Base-by-base conservation (phyloP, 305 asterid species). In the Stenogyne calaminthoides region DNA sequence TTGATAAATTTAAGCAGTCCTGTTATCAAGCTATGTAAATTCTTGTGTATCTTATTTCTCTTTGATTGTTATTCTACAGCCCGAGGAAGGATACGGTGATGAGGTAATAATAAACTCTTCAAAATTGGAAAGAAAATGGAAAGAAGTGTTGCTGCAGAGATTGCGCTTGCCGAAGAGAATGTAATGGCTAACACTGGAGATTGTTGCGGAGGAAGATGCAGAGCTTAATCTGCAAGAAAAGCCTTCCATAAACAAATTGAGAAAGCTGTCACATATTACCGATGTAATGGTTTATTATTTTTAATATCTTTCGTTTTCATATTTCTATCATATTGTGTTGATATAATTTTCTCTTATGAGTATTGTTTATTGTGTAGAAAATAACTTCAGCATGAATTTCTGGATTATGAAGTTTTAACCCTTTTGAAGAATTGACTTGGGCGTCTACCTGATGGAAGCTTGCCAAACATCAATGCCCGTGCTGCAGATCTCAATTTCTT, bases 401-500 rank as follows among this genome's bases (percentile, higher is more conserved):
- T 92, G 15, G 97, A 90, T 74, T 97, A 88, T 64, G 96, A 94
- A 79, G 91, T 88, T 66, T 77, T 92, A 47, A 84, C 85, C 59
- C 91, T 92, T 47, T 62, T 92, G 82, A 92, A 82, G 82, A 87
- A 76, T 76, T 92, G 98, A 97, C 98, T 90, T 54, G 97, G 88
- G 72, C 96, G 96, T 61, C 91, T 92, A 58, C 96, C 98, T 8
- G 98, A 92, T 81, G 98, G 96, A 75, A 90, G 96, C 84, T 82
- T 92, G 67, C 96, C 97, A 2, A 90, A 88, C 77, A 92, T 87
- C 51, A 90, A 86, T 76, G 77, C 90, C 55, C 89, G 98, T 36
- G 81, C 87, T 77, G 95, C 93, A 59, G 93, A 88, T 78, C 84
- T 92, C 79, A 82, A 85, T 65, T 84, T 83, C 79, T 76, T 80